Conservation (phyloP, 192 early-diverging fungal species). For the Coemansia sp. region DNA sequence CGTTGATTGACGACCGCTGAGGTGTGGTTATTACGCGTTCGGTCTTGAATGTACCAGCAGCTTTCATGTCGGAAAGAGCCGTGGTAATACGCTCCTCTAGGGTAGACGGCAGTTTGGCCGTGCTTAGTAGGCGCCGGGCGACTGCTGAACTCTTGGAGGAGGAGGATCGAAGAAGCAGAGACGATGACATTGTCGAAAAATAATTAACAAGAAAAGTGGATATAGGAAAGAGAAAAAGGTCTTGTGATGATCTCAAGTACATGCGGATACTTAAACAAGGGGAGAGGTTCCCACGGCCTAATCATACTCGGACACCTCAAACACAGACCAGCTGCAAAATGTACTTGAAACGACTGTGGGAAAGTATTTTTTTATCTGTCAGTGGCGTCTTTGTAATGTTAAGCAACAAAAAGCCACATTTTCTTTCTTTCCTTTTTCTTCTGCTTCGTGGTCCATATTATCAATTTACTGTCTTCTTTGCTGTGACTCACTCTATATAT, state of each 20-base stretch:
- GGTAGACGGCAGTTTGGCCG: conserved; percentile 30
- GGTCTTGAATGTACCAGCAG: conserved; percentile 68
- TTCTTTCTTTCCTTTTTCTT: background rate
- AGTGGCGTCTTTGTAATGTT: background rate
- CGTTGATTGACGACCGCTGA: conserved; percentile 59
- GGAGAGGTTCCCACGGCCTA: background rate
- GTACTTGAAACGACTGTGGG: background rate
- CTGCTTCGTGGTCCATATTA: background rate
- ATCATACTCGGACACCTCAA: background rate
- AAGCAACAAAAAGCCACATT: background rate
- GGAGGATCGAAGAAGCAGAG: background rate
- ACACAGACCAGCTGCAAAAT: background rate
- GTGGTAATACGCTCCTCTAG: conserved; percentile 49
- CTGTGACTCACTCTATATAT: background rate
- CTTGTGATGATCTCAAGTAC: background rate
- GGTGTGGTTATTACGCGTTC: conserved; percentile 66
- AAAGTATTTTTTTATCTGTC: background rate
- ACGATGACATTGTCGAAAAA: background rate
- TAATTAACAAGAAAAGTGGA: background rate
- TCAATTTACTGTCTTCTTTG: background rate
- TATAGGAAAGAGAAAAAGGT: background rate
- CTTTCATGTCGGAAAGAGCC: conserved; percentile 60
- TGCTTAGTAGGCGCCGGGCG: conserved; percentile 4
- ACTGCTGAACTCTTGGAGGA: background rate
- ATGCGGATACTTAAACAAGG: background rate